Evolutionary conservation across 108 stramenopile genomes (phyloP).

Genomic region (Discostella pseudostelligera): DNA sequence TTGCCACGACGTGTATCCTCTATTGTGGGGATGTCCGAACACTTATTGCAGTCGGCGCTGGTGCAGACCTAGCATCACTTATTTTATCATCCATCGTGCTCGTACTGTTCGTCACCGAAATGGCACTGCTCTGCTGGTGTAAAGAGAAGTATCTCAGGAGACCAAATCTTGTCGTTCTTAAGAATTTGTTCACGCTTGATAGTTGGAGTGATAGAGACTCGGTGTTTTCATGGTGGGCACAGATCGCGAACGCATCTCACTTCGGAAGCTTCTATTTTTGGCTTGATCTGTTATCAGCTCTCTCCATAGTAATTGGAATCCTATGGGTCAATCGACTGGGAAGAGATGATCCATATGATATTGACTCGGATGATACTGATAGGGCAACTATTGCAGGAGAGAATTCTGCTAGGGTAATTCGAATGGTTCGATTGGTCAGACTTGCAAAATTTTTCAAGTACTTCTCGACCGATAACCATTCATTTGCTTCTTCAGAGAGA

Average conservation of each 20-base stretch:
- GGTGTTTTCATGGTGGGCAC: constrained; percentile 16
- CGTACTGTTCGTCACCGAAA: constrained; percentile 54
- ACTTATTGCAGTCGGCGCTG: constrained; percentile 26
- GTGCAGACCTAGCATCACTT: constrained; percentile 48
- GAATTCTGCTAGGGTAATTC: constrained; percentile 44
- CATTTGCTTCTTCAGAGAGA: neutral
- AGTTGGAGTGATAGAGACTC: constrained; percentile 14
- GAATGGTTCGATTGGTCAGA: constrained; percentile 68
- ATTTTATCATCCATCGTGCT: constrained; percentile 52
- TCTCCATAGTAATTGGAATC: constrained; percentile 60
- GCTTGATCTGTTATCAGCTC: constrained; percentile 67
- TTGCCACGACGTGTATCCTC: constrained; percentile 60
- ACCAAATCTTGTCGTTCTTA: constrained; percentile 25
- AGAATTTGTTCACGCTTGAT: constrained; percentile 19
- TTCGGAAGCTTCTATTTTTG: constrained; percentile 74
- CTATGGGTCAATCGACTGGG: constrained; percentile 11
- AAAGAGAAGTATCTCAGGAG: constrained; percentile 32
- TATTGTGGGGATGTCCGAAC: constrained; percentile 57
- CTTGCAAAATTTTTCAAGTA: constrained; percentile 73
- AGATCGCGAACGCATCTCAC: constrained; percentile 36
- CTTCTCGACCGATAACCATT: constrained; percentile 24
- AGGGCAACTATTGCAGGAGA: constrained; percentile 44
- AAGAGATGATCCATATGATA: neutral
- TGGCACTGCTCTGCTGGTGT: constrained; percentile 51
- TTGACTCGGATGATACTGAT: constrained; percentile 19